These are phyloP conservation scores for Pythium myriotylum DNA, from an alignment of 352 stramenopile species.

Conservation along the genomic window DNA sequence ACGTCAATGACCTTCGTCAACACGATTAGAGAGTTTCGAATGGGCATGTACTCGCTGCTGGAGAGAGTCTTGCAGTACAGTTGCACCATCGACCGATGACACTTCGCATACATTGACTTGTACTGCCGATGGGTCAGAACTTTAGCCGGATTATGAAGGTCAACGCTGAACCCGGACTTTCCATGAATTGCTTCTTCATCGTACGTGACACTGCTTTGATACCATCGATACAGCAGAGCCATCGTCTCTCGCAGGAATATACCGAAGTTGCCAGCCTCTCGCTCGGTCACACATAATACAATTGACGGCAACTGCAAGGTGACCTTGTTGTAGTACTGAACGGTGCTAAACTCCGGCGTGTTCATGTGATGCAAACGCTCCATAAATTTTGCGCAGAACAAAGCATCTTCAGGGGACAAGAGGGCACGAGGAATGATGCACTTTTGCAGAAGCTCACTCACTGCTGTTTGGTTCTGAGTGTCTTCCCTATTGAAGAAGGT, in stretches of 20 bases:
- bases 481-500: constrained; percentile 60
- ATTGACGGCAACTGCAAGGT: constrained; percentile 77
- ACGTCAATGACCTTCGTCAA: constrained; percentile 90
- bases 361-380: constrained; percentile 75
- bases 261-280: constrained; percentile 84
- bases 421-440: constrained; percentile 79
- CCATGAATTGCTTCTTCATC: constrained; percentile 76
- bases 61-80: constrained; percentile 67
- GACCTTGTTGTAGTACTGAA: constrained; percentile 86
- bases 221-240: constrained; percentile 70
- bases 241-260: constrained; percentile 87
- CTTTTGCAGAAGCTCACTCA: constrained; percentile 76
- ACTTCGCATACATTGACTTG: constrained; percentile 73
- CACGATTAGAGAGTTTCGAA: constrained; percentile 84
- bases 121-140: constrained; percentile 70
- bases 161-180: constrained; percentile 74
- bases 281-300: constrained; percentile 82
- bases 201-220: constrained; percentile 76
- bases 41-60: constrained; percentile 81
- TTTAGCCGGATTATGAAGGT: constrained; percentile 66
- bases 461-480: constrained; percentile 42
- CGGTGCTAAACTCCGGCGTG: constrained; percentile 67
- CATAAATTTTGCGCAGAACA: constrained; percentile 88
- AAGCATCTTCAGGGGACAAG: constrained; percentile 80
- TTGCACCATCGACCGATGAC: constrained; percentile 69